Evolutionary conservation across 179 eudicot genomes (phyloP).

Genomic region (Silene vulgaris): DNA sequence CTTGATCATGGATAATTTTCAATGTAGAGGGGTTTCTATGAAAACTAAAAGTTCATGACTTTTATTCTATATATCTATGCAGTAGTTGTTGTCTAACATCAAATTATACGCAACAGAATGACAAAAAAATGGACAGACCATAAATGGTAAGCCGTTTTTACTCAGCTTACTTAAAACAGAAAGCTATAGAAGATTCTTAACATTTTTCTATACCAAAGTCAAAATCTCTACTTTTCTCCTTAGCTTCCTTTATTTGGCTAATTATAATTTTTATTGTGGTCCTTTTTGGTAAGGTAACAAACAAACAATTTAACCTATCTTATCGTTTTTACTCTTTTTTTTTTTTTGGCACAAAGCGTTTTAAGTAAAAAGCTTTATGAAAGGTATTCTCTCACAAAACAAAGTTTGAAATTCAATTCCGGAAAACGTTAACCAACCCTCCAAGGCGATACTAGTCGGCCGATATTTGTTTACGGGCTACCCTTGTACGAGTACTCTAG

Average conservation of each 20-base stretch:
- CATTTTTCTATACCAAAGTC: conserved; percentile 30
- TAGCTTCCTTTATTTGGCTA: background rate
- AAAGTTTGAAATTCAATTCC: too few species aligned
- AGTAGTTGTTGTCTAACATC: background rate
- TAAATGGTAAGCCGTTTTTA: conserved; percentile 30
- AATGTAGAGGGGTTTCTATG: conserved; percentile 32
- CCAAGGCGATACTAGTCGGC: too few species aligned
- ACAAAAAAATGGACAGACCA: conserved; percentile 18
- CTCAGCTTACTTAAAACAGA: conserved; percentile 24
- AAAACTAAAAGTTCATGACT: conserved; percentile 21
- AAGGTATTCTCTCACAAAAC: too few species aligned
- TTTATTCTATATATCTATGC: background rate
- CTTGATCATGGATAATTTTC: conserved; percentile 29
- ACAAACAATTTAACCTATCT: background rate
- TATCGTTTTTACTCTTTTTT: background rate
- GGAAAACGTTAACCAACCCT: too few species aligned
- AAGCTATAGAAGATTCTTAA: conserved; percentile 34
- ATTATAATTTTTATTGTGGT: background rate
- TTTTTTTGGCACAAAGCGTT: background rate
- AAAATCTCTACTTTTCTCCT: conserved; percentile 13
- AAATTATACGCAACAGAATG: background rate
- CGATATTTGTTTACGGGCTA: background rate
- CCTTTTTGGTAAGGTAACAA: background rate
- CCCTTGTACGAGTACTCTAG: conserved; percentile 27
- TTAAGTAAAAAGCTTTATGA: too few species aligned